Percentiles rank a stretch among this genome's conserved stretches.
These are phyloP conservation scores for Leavenworthia alabamica DNA, from an alignment of 345 rosid species.

Conservation along the genomic window DNA sequence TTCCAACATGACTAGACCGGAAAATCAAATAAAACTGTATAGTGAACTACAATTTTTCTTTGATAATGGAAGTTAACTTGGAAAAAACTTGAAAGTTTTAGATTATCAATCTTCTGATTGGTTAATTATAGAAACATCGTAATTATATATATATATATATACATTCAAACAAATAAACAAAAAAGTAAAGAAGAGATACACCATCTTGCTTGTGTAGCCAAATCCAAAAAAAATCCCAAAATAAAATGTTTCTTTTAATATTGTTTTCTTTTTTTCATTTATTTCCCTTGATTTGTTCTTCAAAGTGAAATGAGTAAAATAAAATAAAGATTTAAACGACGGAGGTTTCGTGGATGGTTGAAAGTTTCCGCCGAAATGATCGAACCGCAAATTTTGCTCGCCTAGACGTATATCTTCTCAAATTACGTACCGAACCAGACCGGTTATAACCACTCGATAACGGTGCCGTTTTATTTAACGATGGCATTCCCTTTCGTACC, in stretches of 20 bases:
- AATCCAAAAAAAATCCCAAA: not conserved
- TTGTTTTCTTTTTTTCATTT: not conserved
- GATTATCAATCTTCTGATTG: too few species aligned
- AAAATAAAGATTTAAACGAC: conserved; percentile 28
- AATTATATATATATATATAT: not conserved
- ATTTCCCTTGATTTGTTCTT: not conserved
- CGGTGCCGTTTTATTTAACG: conserved; percentile 10
- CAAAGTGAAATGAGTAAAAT: not conserved
- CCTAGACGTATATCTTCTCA: conserved; percentile 50
- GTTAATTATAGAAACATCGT: not conserved
- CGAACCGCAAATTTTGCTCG: conserved; percentile 70
- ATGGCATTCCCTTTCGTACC: not conserved
- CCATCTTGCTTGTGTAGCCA: not conserved
- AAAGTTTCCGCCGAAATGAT: conserved; percentile 58
- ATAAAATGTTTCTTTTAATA: not conserved
- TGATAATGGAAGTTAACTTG: too few species aligned
- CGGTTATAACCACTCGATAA: conserved; percentile 31
- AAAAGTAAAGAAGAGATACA: not conserved
- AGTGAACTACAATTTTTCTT: too few species aligned
- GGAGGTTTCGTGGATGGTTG: conserved; percentile 70
- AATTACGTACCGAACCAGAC: conserved; percentile 52
- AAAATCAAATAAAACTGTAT: too few species aligned
- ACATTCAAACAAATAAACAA: not conserved
- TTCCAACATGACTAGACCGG: too few species aligned
- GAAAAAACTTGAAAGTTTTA: too few species aligned